phyloP scores from a whole-genome alignment of 176 grass and related monocot genomes.

The sorghum (Sorghum bicolor) region Sorghum_bicolor_NCBIv3 NC_012870.2:58467501-58468000 shows the following conservation, averaged over 20 bases:
- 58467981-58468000: constrained; percentile 90
- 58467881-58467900: constrained; percentile 91
- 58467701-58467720: constrained; percentile 94
- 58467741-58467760: constrained; percentile 86
- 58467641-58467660: constrained; percentile 91
- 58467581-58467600: background rate
- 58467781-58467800: constrained; percentile 13
- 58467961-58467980: constrained; percentile 83
- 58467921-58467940: constrained; percentile 84
- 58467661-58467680: constrained; percentile 99
- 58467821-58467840: background rate
- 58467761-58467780: constrained; percentile 52
- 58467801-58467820: background rate
- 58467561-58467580: background rate
- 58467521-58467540: background rate
- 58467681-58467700: constrained; percentile 98
- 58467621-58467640: constrained; percentile 79
- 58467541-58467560: constrained; percentile 9
- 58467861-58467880: constrained; percentile 99
- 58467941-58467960: constrained; percentile 82
- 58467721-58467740: constrained; percentile 97
- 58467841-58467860: constrained; percentile 70
- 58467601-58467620: constrained; percentile 66
- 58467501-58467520: constrained; percentile 79
- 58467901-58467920: constrained; percentile 82